These are phyloP conservation scores for Peronospora belbahrii DNA, from an alignment of 352 stramenopile genomes.

Conservation along the genomic window DNA sequence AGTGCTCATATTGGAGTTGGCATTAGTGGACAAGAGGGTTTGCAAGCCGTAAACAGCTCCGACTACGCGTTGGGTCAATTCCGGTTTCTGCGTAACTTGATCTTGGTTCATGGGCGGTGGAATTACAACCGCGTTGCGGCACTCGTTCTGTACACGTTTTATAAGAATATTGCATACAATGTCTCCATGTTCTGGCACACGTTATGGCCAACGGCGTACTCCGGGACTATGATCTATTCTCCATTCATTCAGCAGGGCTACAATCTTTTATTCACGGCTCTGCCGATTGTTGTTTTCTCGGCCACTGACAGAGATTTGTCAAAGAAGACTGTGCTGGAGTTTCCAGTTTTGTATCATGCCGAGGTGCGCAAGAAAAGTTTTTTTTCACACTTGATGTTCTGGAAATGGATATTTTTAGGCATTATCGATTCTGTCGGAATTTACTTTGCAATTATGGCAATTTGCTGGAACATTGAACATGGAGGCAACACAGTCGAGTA, in stretches of 20 bases:
- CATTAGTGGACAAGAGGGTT: conserved; percentile 97
- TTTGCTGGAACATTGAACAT: conserved; percentile 52
- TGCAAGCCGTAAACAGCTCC: conserved; percentile 90
- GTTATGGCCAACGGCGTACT: conserved; percentile 86
- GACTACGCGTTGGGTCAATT: conserved; percentile 84
- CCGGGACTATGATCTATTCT: conserved; percentile 83
- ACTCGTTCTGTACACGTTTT: conserved; percentile 88
- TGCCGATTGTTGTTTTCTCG: conserved; percentile 88
- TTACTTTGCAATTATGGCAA: conserved; percentile 48
- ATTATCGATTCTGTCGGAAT: conserved; percentile 76
- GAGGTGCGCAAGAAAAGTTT: conserved; percentile 44
- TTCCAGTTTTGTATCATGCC: conserved; percentile 61
- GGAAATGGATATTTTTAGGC: conserved; percentile 74
- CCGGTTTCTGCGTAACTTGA: conserved; percentile 61
- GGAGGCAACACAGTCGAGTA: conserved; percentile 48
- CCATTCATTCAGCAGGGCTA: conserved; percentile 87
- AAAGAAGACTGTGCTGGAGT: conserved; percentile 52
- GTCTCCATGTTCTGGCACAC: conserved; percentile 88
- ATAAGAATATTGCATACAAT: conserved; percentile 90
- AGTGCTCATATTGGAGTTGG: conserved; percentile 85
- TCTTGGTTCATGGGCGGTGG: conserved; percentile 78
- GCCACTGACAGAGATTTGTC: conserved; percentile 77
- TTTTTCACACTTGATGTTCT: conserved; percentile 80
- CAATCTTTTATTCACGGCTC: conserved; percentile 92
- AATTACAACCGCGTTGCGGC: conserved; percentile 83